A percentile compares a stretch with the other conserved stretches of the same genome.
These are phyloP conservation scores for Starmerella vaccinii DNA, from an alignment of 805 yeast genomes.

Conservation along the genomic window DNA sequence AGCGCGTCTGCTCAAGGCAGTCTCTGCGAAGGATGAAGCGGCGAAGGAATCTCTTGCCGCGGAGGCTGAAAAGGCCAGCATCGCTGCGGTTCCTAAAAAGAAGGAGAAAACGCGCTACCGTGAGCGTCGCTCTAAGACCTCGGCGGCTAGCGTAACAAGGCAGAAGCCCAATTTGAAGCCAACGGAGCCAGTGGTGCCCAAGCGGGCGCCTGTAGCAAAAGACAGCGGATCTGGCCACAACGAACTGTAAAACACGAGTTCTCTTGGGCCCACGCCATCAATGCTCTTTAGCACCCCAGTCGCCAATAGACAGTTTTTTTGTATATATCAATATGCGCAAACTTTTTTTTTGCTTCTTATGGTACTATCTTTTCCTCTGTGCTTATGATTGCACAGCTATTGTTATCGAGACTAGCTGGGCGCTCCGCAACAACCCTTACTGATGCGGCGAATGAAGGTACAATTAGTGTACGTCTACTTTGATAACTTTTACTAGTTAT, in stretches of 20 bases:
- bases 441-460: too few relatives aligned
- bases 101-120: conserved; percentile 3
- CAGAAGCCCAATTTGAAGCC: conserved; percentile 9
- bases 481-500: too few relatives aligned
- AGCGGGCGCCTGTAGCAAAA: background rate
- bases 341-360: too few relatives aligned
- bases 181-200: background rate
- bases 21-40: background rate
- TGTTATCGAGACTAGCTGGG: too few relatives aligned
- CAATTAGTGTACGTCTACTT: too few relatives aligned
- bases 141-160: conserved; percentile 12
- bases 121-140: conserved; percentile 4
- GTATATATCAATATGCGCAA: background rate
- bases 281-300: background rate
- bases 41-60: background rate
- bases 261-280: background rate
- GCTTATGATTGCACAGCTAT: too few relatives aligned
- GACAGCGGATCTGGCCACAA: background rate
- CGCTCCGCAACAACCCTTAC: too few relatives aligned
- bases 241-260: conserved; percentile 1
- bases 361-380: too few relatives aligned
- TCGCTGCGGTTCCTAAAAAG: background rate
- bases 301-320: background rate
- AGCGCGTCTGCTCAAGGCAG: background rate
- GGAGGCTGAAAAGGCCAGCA: background rate